Percentiles rank a stretch among this genome's conserved stretches.
These are phyloP conservation scores for Sporobolomyces phaffii DNA, from an alignment of 768 basidiomycete species.

Conservation along the genomic window DNA sequence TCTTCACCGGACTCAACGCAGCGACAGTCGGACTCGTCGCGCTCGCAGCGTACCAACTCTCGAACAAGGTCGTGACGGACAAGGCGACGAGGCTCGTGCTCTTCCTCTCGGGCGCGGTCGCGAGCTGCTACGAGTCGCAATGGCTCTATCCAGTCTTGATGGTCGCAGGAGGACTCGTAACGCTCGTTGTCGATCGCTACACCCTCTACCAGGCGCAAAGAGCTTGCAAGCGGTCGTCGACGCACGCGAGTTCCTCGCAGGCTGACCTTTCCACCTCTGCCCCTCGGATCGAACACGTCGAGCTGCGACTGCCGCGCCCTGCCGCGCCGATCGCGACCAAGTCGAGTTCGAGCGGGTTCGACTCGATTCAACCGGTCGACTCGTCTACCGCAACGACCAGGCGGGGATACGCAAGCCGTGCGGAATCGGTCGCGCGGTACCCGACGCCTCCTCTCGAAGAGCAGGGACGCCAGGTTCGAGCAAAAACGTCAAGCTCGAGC, in stretches of 20 bases:
- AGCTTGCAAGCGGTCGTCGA: not conserved
- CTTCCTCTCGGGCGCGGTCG: constrained; percentile 51
- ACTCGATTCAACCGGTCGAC: not conserved
- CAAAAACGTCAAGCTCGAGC: not conserved
- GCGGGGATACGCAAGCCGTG: not conserved
- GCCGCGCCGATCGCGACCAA: not conserved
- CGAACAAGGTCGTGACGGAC: constrained; percentile 53
- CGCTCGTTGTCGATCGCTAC: constrained; percentile 49
- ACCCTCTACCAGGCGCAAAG: not conserved
- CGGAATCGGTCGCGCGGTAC: not conserved
- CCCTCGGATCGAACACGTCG: not conserved
- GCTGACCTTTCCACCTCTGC: not conserved
- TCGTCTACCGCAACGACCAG: constrained; percentile 22
- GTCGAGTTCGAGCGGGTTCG: not conserved
- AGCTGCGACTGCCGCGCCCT: constrained; percentile 3
- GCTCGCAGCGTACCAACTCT: constrained; percentile 54
- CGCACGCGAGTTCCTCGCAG: not conserved
- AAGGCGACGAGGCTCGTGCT: constrained; percentile 50
- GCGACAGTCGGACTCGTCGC: constrained; percentile 56
- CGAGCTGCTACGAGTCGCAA: constrained; percentile 53
- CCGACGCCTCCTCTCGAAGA: constrained; percentile 14
- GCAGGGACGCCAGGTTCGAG: not conserved
- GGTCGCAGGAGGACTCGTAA: constrained; percentile 48
- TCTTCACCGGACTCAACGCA: constrained; percentile 56
- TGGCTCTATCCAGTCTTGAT: constrained; percentile 56